Percentiles rank a stretch among this genome's conserved stretches.
phyloP scores from a whole-genome alignment of 2,329 filamentous ascomycete genomes.

The Thelonectria blattea region DNA sequence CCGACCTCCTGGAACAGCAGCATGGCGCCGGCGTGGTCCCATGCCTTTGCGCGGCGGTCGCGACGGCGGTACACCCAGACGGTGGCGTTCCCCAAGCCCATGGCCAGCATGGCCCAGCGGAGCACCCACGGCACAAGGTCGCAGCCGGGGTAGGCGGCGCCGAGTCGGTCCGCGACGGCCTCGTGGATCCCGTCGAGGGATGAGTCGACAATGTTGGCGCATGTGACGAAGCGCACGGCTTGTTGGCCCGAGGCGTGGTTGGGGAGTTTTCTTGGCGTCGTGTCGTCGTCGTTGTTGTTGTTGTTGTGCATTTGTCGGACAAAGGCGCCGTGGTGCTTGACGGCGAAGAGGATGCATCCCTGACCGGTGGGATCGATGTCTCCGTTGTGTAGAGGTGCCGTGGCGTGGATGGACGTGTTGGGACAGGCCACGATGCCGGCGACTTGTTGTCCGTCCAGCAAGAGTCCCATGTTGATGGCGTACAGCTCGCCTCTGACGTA shows the following conservation, averaged over 20 bases:
- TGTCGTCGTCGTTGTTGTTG: not conserved
- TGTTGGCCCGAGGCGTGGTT: slow-evolving; percentile 37
- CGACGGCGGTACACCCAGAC: slow-evolving; percentile 62
- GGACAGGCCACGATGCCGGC: slow-evolving; percentile 58
- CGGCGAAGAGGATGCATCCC: slow-evolving; percentile 59
- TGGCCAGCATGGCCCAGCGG: slow-evolving; percentile 59
- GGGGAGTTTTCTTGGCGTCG: slow-evolving; percentile 42
- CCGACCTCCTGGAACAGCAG: slow-evolving; percentile 63
- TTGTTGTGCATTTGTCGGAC: slow-evolving; percentile 48
- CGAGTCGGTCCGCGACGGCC: slow-evolving; percentile 50
- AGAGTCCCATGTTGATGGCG: slow-evolving; percentile 61
- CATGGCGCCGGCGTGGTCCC: slow-evolving; percentile 67
- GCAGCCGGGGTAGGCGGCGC: slow-evolving; percentile 52
- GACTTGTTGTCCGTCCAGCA: slow-evolving; percentile 57
- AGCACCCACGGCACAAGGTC: slow-evolving; percentile 64
- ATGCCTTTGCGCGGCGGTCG: slow-evolving; percentile 58
- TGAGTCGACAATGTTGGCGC: slow-evolving; percentile 53
- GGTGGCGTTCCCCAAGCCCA: slow-evolving; percentile 59
- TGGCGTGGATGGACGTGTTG: slow-evolving; percentile 50
- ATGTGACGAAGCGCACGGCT: slow-evolving; percentile 54
- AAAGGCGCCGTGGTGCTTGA: slow-evolving; percentile 55
- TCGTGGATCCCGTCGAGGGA: slow-evolving; percentile 56
- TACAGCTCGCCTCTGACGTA: slow-evolving; percentile 61
- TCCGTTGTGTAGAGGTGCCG: slow-evolving; percentile 49
- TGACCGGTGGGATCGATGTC: slow-evolving; percentile 50